Base-by-base conservation (phyloP, 495 filamentous ascomycete genomes). In the Penicillium waksmanii region DNA sequence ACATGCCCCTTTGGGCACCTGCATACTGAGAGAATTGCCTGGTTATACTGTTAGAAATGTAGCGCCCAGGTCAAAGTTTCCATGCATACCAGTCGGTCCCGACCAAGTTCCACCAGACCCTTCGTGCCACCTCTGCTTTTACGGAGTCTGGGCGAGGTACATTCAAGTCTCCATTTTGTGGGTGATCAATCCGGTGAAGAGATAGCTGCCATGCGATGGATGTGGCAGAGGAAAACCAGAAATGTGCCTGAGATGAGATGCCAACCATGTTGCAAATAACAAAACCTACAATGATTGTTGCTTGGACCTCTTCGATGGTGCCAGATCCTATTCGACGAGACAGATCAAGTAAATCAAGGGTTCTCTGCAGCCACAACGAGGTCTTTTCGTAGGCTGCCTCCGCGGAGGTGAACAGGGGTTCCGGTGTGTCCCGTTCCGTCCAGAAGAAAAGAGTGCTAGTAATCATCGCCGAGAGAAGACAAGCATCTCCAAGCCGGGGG, bases 101-200 rank as follows among this genome's bases (percentile, higher is more conserved):
- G 15, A 70, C 73, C 2, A 82, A 51, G 62, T 82, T 73, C 81
- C 79, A 82, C 80, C 80, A 82, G 5, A 81, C 64, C 47, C 81
- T 71, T 42, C 80, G 57, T 38, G 74, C 73, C 10, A 82, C 73
- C 56, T 82, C 81, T 47, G 68, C 67, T 17, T 57, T 53, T 1
- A 68, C 56, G 2, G 67, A 61, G 21, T 70, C 68, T 33, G 64
- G 66, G 2, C 25, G 42, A 10, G 48, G 43, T 9, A 65, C 48
- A 25, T 67, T 62, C 9, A 54, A 49, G 3, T 51, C 40, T 10
- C 48, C 38, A 43, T 62, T 61, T 1, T 66, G 3, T 18, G 69
- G 69, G 62, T 70, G 67, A 48, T 84, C 81, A 2, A 81, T 61
- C 0, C 74, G 64, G 61, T 83, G 79, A 2, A 83, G 52, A 10